Percentiles rank a stretch among this genome's conserved stretches.
Evolutionary conservation across 208 protist genomes (phyloP).

Genomic region (Lotmaria passim): DNA sequence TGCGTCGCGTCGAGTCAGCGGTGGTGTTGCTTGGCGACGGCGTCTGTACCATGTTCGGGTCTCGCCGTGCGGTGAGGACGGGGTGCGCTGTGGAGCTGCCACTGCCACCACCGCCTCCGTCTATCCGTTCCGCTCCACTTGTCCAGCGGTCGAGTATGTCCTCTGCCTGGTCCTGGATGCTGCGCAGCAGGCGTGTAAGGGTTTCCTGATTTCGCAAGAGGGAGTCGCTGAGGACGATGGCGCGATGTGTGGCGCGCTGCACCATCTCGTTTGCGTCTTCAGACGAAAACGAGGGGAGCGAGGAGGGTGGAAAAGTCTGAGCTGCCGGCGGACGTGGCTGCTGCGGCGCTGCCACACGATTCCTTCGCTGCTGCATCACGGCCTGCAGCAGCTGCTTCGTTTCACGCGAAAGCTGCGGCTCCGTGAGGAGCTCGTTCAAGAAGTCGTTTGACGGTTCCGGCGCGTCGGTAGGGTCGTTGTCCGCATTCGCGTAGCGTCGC

Average conservation of each 20-base stretch:
- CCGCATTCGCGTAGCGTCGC: too few species aligned
- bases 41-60: conserved; percentile 4
- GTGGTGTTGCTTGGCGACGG: neutral
- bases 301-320: neutral
- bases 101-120: neutral
- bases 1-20: neutral
- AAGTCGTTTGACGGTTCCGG: conserved; percentile 8
- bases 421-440: conserved; percentile 30
- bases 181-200: conserved; percentile 27
- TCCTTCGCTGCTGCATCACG: conserved; percentile 21
- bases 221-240: conserved; percentile 29
- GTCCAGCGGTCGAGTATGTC: conserved; percentile 20
- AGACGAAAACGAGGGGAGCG: neutral
- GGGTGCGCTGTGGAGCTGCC: neutral
- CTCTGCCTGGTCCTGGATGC: conserved; percentile 30
- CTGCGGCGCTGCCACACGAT: neutral
- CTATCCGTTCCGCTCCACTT: too few species aligned
- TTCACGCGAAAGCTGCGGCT: conserved; percentile 37
- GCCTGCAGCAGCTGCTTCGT: conserved; percentile 34
- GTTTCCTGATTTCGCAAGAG: conserved; percentile 33
- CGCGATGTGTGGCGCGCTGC: conserved; percentile 16
- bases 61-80: neutral
- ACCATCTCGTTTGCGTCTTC: neutral
- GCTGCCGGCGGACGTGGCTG: neutral
- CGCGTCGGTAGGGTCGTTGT: neutral